Percentiles rank a stretch among this genome's conserved stretches.
Conservation (phyloP, 306 rosid genomes). For the Cyclanthera cordifolia region DNA sequence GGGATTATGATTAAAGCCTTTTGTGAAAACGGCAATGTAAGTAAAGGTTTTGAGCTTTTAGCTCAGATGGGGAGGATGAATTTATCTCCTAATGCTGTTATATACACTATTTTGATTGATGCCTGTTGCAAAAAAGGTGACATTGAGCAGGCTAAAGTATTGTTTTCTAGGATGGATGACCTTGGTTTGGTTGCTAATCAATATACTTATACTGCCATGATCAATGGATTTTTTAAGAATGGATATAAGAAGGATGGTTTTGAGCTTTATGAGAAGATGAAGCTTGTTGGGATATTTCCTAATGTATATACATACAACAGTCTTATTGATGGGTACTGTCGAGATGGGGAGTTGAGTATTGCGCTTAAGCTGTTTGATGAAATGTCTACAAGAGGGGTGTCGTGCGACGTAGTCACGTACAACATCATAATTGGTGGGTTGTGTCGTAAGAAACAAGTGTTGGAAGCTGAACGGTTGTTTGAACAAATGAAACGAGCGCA, state of each 20-base stretch:
- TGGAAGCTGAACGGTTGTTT: too few species aligned
- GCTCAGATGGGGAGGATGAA: constrained; percentile 32
- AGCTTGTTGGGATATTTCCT: constrained; percentile 35
- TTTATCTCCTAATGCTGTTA: constrained; percentile 49
- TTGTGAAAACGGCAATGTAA: constrained; percentile 52
- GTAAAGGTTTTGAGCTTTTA: constrained; percentile 43
- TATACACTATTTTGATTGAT: constrained; percentile 56
- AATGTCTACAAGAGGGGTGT: constrained; percentile 55
- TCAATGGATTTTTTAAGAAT: constrained; percentile 62
- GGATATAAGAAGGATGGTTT: constrained; percentile 56
- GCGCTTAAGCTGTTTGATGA: constrained; percentile 50
- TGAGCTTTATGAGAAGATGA: constrained; percentile 52
- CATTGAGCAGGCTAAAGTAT: constrained; percentile 37
- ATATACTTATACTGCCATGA: constrained; percentile 48
- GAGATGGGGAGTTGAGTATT: constrained; percentile 26
- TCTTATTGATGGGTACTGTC: constrained; percentile 42
- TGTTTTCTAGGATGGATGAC: constrained; percentile 49
- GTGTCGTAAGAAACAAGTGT: too few species aligned
- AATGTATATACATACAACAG: constrained; percentile 42
- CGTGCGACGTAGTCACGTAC: constrained; percentile 39
- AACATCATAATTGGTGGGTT: too few species aligned
- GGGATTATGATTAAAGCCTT: constrained; percentile 64
- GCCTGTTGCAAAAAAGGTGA: constrained; percentile 71
- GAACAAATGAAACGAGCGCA: too few species aligned
- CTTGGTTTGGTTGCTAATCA: constrained; percentile 49